These are phyloP conservation scores for Penicillium angulare DNA, from an alignment of 495 filamentous ascomycete genomes.

Conservation along the genomic window DNA sequence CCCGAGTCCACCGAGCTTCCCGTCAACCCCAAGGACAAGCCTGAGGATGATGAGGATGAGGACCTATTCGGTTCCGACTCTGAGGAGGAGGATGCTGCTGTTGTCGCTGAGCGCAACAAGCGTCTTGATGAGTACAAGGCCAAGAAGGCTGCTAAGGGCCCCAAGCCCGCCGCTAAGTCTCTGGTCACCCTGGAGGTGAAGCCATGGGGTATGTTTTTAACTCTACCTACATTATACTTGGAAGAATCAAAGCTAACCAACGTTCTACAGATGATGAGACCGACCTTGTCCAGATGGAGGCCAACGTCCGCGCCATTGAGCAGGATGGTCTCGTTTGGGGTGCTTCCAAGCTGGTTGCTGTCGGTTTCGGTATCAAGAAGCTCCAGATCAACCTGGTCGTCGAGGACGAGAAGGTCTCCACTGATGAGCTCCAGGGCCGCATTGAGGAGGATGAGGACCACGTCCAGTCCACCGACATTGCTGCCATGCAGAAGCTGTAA, in stretches of 20 bases:
- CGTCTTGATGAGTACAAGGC: constrained; percentile 90
- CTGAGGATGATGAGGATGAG: constrained; percentile 66
- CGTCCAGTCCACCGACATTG: constrained; percentile 92
- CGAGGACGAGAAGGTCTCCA: constrained; percentile 93
- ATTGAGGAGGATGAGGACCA: constrained; percentile 93
- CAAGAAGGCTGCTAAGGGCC: constrained; percentile 87
- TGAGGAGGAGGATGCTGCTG: constrained; percentile 86
- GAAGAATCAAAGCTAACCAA: constrained; percentile 34
- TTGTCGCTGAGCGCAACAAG: constrained; percentile 76
- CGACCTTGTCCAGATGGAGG: constrained; percentile 78
- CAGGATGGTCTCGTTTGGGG: constrained; percentile 97
- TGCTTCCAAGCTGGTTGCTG: constrained; percentile 81
- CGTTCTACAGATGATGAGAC: constrained; percentile 78
- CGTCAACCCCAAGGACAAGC: constrained; percentile 83
- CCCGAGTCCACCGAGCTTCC: constrained; percentile 75
- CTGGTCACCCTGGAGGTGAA: constrained; percentile 95
- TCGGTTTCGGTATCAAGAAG: constrained; percentile 99
- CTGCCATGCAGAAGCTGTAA: constrained; percentile 92
- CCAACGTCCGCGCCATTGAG: constrained; percentile 79
- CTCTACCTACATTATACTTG: no score
- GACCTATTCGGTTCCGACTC: constrained; percentile 90
- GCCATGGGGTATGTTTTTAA: constrained; percentile 91
- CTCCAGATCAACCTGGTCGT: constrained; percentile 97
- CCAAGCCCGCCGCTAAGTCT: constrained; percentile 90
- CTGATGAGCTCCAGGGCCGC: constrained; percentile 80